A percentile compares a stretch with the other conserved stretches of the same genome.
Conservation (phyloP, 768 basidiomycete species). For the Mycena filopes region DNA sequence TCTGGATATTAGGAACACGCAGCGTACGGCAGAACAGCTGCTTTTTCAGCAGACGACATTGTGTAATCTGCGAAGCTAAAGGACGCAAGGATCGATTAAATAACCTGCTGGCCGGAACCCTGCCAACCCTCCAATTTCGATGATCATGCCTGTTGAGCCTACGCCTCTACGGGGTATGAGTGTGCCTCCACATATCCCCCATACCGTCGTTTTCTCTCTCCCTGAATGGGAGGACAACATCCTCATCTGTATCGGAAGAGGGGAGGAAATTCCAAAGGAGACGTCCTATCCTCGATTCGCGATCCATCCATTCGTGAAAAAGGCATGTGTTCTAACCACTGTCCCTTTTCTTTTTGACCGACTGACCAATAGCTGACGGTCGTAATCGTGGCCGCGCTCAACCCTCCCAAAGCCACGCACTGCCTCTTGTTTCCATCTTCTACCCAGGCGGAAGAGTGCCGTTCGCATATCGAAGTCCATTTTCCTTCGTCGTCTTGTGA, state of each 20-base stretch:
- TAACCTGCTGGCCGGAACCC: no score
- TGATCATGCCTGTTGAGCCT: not conserved
- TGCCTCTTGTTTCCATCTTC: slow-evolving; percentile 27
- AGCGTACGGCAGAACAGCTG: no score
- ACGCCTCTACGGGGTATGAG: slow-evolving; percentile 7
- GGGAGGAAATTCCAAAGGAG: not conserved
- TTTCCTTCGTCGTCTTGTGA: slow-evolving; percentile 11
- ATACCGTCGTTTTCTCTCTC: slow-evolving; percentile 18
- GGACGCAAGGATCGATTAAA: no score
- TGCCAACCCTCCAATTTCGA: slow-evolving; percentile 1
- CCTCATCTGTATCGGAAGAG: not conserved
- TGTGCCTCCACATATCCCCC: slow-evolving; percentile 23
- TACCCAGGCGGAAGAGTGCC: slow-evolving; percentile 24
- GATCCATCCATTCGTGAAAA: slow-evolving; percentile 9
- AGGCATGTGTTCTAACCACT: not conserved
- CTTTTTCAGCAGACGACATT: no score
- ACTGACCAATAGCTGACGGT: slow-evolving; percentile 3
- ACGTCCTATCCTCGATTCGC: slow-evolving; percentile 18
- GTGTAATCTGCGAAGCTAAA: no score
- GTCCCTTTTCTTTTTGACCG: not conserved
- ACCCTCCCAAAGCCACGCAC: not conserved
- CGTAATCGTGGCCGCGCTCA: slow-evolving; percentile 10
- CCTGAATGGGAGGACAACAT: slow-evolving; percentile 21
- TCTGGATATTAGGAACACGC: no score
- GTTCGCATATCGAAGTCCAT: slow-evolving; percentile 10